phyloP scores from a whole-genome alignment of 139 green algal genomes.

The Volvox africanus region DNA sequence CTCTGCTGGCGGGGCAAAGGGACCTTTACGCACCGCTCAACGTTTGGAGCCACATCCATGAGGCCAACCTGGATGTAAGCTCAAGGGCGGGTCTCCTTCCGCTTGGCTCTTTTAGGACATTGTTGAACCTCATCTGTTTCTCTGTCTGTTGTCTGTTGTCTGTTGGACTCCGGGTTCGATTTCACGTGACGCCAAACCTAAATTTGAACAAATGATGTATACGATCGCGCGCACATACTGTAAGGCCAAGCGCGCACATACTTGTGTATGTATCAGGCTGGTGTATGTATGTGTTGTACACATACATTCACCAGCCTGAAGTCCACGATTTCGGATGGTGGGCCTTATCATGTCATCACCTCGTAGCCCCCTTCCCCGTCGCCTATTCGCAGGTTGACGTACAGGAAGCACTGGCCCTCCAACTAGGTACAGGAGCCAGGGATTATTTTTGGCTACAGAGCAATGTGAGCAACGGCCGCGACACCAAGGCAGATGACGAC shows the following conservation, averaged over 20 bases:
- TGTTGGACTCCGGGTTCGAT: not conserved
- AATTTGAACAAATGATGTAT: not conserved
- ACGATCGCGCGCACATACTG: not conserved
- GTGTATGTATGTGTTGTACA: too few relatives aligned
- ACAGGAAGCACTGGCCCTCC: not conserved
- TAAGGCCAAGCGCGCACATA: not conserved
- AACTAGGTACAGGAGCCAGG: not conserved
- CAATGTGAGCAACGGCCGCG: not conserved
- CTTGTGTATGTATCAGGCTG: too few relatives aligned
- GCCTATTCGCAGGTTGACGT: conserved; percentile 23
- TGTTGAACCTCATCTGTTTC: not conserved
- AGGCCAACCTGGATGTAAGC: conserved; percentile 38
- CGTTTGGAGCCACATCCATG: conserved; percentile 51
- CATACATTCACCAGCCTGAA: not conserved
- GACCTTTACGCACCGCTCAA: conserved; percentile 55
- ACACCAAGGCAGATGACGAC: not conserved
- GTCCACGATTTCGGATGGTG: not conserved
- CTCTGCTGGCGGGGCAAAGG: conserved; percentile 23
- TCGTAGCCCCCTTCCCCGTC: not conserved
- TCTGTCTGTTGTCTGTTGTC: not conserved
- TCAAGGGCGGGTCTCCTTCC: not conserved
- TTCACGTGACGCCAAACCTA: not conserved
- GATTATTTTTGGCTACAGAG: not conserved
- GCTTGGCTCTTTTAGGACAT: not conserved
- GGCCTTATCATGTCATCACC: not conserved